Evolutionary conservation across 2,329 filamentous ascomycete species (phyloP).

Genomic region (Neoarthrinium moseri): DNA sequence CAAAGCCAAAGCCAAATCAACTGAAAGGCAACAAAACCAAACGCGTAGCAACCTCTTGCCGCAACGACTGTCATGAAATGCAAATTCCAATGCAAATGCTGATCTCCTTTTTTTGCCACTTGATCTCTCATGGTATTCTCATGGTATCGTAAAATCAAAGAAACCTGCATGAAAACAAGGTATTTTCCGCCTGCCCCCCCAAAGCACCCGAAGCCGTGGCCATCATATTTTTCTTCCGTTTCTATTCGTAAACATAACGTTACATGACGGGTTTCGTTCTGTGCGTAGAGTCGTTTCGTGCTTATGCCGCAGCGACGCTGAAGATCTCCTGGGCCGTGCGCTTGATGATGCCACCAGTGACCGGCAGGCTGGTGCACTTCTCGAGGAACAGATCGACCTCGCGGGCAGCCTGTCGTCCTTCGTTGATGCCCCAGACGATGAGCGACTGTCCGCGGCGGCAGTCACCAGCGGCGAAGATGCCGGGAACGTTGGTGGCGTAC

Average conservation of each 20-base stretch:
- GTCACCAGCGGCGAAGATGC: slow-evolving; percentile 92
- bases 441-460: slow-evolving; percentile 92
- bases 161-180: too few species aligned
- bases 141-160: slow-evolving; percentile 19
- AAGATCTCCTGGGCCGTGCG: slow-evolving; percentile 73
- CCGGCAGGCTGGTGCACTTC: slow-evolving; percentile 75
- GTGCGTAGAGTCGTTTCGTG: neutral
- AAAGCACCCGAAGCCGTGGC: too few species aligned
- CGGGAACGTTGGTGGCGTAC: slow-evolving; percentile 84
- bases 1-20: too few species aligned
- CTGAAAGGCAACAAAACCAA: too few species aligned
- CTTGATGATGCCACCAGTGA: slow-evolving; percentile 91
- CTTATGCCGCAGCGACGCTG: slow-evolving; percentile 27
- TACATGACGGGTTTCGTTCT: neutral
- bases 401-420: slow-evolving; percentile 87
- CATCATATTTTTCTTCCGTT: too few species aligned
- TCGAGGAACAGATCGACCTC: slow-evolving; percentile 89
- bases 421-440: slow-evolving; percentile 98
- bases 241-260: slow-evolving; percentile 7
- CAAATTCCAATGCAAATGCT: too few species aligned
- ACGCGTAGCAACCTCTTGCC: too few species aligned
- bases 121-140: neutral
- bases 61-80: too few species aligned
- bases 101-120: too few species aligned
- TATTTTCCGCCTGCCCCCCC: too few species aligned